These are phyloP conservation scores for Aureobasidium mangrovei DNA, from an alignment of 2,329 filamentous ascomycete species.

Conservation along the genomic window DNA sequence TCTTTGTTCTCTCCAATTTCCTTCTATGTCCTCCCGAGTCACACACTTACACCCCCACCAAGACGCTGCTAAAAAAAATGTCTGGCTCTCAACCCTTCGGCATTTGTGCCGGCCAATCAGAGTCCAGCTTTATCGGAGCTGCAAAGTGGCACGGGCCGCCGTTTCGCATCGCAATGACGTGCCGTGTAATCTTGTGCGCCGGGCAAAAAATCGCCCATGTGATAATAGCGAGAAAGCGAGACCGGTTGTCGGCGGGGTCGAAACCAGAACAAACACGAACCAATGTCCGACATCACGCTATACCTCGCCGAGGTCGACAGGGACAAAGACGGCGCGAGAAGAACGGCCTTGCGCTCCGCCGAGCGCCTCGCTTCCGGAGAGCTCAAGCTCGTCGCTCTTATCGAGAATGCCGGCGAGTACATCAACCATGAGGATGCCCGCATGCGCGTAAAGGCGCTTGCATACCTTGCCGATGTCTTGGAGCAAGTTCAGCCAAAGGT, in stretches of 20 bases:
- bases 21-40: slow-evolving; percentile 1
- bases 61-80: slow-evolving; percentile 6
- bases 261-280: slow-evolving; percentile 18
- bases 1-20: not conserved
- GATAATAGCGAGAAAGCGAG: not conserved
- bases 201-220: not conserved
- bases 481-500: slow-evolving; percentile 44
- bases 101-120: not conserved
- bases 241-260: not conserved
- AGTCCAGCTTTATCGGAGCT: not conserved
- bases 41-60: slow-evolving; percentile 1
- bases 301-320: slow-evolving; percentile 43
- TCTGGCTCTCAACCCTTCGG: not conserved
- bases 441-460: slow-evolving; percentile 49
- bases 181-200: too few relatives aligned
- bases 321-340: slow-evolving; percentile 38
- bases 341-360: slow-evolving; percentile 36
- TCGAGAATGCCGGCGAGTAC: slow-evolving; percentile 57
- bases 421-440: slow-evolving; percentile 57
- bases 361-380: slow-evolving; percentile 48
- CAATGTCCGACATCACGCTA: slow-evolving; percentile 45
- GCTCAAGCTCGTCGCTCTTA: slow-evolving; percentile 51
- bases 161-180: not conserved
- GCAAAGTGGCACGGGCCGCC: not conserved
- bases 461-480: slow-evolving; percentile 44